A percentile compares a stretch with the other conserved stretches of the same genome.
These are phyloP conservation scores for Elsinoe arachidis DNA, from an alignment of 2,329 filamentous ascomycete genomes.

Conservation along the genomic window DNA sequence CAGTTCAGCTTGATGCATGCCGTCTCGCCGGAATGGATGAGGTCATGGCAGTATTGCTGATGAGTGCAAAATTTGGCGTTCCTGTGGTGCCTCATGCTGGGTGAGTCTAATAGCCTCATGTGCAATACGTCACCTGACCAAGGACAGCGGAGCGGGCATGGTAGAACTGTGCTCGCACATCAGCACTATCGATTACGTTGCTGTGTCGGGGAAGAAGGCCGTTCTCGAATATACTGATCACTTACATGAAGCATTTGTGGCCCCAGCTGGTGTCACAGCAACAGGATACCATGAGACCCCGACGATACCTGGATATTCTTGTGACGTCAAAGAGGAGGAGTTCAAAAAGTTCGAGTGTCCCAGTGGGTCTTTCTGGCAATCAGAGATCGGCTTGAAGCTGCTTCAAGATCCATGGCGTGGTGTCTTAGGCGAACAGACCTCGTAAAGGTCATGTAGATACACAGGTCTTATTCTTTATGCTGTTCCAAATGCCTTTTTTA, in stretches of 20 bases:
- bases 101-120: no score
- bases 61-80: conserved; percentile 69
- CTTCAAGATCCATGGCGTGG: neutral
- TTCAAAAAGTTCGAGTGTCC: conserved; percentile 75
- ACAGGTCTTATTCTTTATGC: no score
- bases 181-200: conserved; percentile 85
- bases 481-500: no score
- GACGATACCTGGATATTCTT: conserved; percentile 73
- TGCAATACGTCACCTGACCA: no score
- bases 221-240: conserved; percentile 89
- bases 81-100: conserved; percentile 76
- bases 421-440: neutral
- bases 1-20: conserved; percentile 86
- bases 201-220: conserved; percentile 71
- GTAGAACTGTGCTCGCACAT: conserved; percentile 91
- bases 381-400: neutral
- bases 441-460: neutral
- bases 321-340: conserved; percentile 84
- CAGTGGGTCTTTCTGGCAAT: neutral
- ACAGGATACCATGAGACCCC: conserved; percentile 82
- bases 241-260: conserved; percentile 83
- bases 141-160: conserved; percentile 77
- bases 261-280: conserved; percentile 65
- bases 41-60: conserved; percentile 77
- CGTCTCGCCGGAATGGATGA: conserved; percentile 86